Percentiles rank a stretch among this genome's conserved stretches.
These are phyloP conservation scores for Paraphaeosphaeria sporulosa DNA, from an alignment of 2,329 filamentous ascomycete genomes.

Conservation along the genomic window DNA sequence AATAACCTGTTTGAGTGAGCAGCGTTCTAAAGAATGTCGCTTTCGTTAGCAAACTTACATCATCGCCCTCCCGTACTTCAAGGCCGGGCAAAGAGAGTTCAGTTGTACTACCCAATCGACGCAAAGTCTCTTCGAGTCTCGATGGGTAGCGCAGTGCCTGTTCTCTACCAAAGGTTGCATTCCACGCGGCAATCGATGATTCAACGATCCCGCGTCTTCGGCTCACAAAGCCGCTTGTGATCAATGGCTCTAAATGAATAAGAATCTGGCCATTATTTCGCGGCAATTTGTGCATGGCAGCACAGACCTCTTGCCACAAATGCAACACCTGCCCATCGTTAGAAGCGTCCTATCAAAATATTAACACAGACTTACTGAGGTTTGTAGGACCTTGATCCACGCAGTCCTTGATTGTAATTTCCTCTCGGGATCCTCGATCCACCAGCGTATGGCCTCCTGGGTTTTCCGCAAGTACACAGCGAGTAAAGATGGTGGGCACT, in stretches of 20 bases:
- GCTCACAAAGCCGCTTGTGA: conserved; percentile 63
- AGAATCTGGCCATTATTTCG: conserved; percentile 65
- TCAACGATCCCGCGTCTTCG: conserved; percentile 60
- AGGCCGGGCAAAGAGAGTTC: conserved; percentile 61
- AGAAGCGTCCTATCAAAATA: conserved; percentile 4
- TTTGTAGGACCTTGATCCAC: conserved; percentile 30
- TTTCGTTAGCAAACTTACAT: conserved; percentile 49
- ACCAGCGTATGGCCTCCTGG: conserved; percentile 68
- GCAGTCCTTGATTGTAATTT: conserved; percentile 38
- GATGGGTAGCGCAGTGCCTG: conserved; percentile 70
- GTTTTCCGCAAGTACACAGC: conserved; percentile 65
- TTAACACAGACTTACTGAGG: conserved; percentile 28
- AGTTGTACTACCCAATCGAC: conserved; percentile 64
- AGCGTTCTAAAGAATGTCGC: background rate
- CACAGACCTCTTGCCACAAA: conserved; percentile 57
- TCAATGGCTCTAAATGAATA: conserved; percentile 59
- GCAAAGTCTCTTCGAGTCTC: conserved; percentile 68
- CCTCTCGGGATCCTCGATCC: conserved; percentile 66
- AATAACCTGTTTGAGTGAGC: conserved; percentile 24
- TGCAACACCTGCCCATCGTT: conserved; percentile 39
- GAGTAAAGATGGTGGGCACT: conserved; percentile 57
- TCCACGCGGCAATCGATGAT: conserved; percentile 70
- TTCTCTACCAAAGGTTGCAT: conserved; percentile 69
- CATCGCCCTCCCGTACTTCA: conserved; percentile 44
- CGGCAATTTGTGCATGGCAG: conserved; percentile 63